Base-by-base conservation (phyloP, 345 rosid genomes). In the Dipteronia sinensis region DNA sequence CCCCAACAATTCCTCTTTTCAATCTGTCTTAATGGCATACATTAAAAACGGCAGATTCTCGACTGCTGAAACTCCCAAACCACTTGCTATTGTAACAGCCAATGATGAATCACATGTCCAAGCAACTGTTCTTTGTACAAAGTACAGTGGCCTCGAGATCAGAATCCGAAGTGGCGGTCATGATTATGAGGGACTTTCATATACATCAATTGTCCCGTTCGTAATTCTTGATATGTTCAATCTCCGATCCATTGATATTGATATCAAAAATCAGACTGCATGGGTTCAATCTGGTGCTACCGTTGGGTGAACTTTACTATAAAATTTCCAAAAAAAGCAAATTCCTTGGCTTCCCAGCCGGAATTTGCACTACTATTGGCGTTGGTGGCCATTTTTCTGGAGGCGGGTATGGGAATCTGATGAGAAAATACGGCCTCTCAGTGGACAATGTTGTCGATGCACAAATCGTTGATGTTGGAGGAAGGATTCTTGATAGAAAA, bases 91-190 rank as follows among this genome's bases (percentile, higher is more conserved):
- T 70, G 34, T 94, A 64, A 78, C 94, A 0, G 91, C 98, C 1
- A 65, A 76, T 7, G 85, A 86, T 11, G 82, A 78, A 29, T 83
- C 92, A 6, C 98, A 94, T 70, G 86, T 91, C 10, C 97, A 90
- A 76, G 89, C 94, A 5, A 79, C 93, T 0, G 82, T 93, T 31
- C 20, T 81, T 76, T 93, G 97, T 64, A 87, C 63, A 76, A 76
- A 25, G 31, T 74, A 10, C 80, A 77, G 76, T 55, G 82, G 82
- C 42, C 67, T 85, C 15, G 91, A 86, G 25, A 76, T 94, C 74
- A 87, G 83, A 62, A 84, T 82, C 49, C 86, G 97, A 47, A 92
- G 98, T 16, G 98, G 97, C 0, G 98, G 98, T 65, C 98, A 94
- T 76, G 93, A 91, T 79, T 92, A 76, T 49, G 98, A 94, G 65